Conservation (phyloP, 2,329 filamentous ascomycete species). For the Fusarium lateritium region DNA sequence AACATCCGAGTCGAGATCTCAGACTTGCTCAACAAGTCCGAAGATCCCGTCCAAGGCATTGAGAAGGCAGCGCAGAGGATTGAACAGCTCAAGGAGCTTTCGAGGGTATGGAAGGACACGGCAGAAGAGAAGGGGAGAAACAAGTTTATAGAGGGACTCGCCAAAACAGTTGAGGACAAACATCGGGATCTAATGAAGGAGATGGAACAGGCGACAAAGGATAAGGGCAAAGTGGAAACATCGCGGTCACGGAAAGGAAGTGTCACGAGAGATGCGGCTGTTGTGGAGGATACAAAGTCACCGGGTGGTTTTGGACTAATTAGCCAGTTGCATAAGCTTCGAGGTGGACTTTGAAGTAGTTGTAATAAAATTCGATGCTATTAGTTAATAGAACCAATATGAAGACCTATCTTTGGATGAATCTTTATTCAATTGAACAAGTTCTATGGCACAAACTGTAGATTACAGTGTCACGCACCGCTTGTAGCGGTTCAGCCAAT, state of each 20-base stretch:
- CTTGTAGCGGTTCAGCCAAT: slow-evolving; percentile 18
- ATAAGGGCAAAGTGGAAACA: slow-evolving; percentile 54
- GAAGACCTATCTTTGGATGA: not conserved
- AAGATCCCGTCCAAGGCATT: slow-evolving; percentile 75
- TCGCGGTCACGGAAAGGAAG: slow-evolving; percentile 57
- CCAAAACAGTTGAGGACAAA: slow-evolving; percentile 85
- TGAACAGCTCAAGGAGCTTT: slow-evolving; percentile 82
- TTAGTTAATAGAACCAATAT: not conserved
- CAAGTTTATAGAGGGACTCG: slow-evolving; percentile 85
- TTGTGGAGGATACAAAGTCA: slow-evolving; percentile 59
- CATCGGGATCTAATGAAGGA: slow-evolving; percentile 69
- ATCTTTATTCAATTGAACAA: not conserved
- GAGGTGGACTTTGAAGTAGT: slow-evolving; percentile 62
- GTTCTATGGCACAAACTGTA: slow-evolving; percentile 3
- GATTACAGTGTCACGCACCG: slow-evolving; percentile 19
- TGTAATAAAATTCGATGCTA: not conserved
- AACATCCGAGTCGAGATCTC: slow-evolving; percentile 80
- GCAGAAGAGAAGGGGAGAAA: slow-evolving; percentile 89
- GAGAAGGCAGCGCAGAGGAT: slow-evolving; percentile 82
- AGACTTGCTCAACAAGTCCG: slow-evolving; percentile 70
- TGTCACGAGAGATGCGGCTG: slow-evolving; percentile 48
- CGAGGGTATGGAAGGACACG: slow-evolving; percentile 93
- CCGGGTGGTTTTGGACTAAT: slow-evolving; percentile 72
- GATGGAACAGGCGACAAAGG: slow-evolving; percentile 60
- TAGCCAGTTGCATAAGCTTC: slow-evolving; percentile 73